Conservation (phyloP, 345 rosid species). For the Xanthoceras sorbifolium region DNA sequence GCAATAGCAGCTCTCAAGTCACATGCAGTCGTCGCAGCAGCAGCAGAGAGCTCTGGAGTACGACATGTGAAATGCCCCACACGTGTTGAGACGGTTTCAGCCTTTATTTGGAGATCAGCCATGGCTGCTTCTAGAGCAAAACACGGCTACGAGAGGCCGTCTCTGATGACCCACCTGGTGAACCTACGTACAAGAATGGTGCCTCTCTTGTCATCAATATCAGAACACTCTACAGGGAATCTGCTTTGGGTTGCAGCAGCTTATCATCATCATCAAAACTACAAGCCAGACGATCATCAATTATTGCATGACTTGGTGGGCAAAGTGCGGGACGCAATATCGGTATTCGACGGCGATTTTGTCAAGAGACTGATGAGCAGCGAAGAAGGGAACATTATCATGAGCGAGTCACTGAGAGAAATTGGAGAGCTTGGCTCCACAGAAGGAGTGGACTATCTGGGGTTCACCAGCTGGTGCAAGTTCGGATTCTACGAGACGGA, state of each 20-base stretch:
- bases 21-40: no score
- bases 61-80: conserved; percentile 28
- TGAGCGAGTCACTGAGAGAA: conserved; percentile 21
- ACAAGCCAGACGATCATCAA: conserved; percentile 18
- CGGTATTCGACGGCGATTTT: conserved; percentile 32
- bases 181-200: conserved; percentile 39
- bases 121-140: conserved; percentile 27
- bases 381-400: conserved; percentile 12
- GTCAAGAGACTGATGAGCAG: conserved; percentile 23
- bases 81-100: conserved; percentile 37
- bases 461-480: conserved; percentile 45
- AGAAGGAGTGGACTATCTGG: conserved; percentile 27
- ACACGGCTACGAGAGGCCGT: conserved; percentile 24
- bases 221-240: conserved; percentile 33
- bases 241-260: conserved; percentile 38
- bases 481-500: conserved; percentile 33
- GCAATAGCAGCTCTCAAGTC: conserved; percentile 31
- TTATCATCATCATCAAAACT: not conserved
- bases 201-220: conserved; percentile 12
- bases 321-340: conserved; percentile 26
- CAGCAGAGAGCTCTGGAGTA: not conserved
- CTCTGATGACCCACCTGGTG: conserved; percentile 33
- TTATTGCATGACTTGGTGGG: conserved; percentile 29
- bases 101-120: conserved; percentile 41
- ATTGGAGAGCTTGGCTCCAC: conserved; percentile 6